These are phyloP conservation scores for Monosporascus sp. DNA, from an alignment of 2,329 filamentous ascomycete genomes.

Conservation along the genomic window DNA sequence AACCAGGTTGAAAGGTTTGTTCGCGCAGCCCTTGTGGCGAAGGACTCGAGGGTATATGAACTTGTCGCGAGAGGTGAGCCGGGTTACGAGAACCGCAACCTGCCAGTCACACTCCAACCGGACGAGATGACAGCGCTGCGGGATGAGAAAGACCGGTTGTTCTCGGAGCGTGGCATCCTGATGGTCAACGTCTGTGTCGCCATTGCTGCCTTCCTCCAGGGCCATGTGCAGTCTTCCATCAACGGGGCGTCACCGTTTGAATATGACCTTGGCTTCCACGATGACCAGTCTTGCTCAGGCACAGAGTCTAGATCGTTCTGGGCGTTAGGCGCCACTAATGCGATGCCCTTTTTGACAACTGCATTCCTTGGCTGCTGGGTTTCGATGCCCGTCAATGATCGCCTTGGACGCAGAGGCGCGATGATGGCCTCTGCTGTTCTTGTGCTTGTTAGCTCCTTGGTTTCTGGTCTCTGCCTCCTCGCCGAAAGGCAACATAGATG, in stretches of 20 bases:
- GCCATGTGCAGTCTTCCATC: constrained; percentile 34
- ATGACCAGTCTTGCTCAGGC: neutral
- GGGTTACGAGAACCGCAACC: constrained; percentile 10
- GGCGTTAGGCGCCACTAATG: constrained; percentile 29
- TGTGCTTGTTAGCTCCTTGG: constrained; percentile 30
- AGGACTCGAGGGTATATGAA: constrained; percentile 31
- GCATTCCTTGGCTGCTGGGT: constrained; percentile 29
- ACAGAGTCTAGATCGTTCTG: constrained; percentile 5
- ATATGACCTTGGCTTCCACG: constrained; percentile 5
- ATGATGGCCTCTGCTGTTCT: constrained; percentile 29
- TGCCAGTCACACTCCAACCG: constrained; percentile 22
- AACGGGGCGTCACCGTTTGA: constrained; percentile 25
- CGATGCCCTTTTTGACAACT: constrained; percentile 29
- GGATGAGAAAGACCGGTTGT: constrained; percentile 28
- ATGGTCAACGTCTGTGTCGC: constrained; percentile 33
- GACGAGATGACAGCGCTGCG: constrained; percentile 30
- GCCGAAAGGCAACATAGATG: constrained; percentile 12
- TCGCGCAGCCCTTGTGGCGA: constrained; percentile 30
- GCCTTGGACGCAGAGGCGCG: constrained; percentile 30
- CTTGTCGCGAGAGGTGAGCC: constrained; percentile 21
- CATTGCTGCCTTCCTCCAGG: constrained; percentile 33
- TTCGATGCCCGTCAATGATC: constrained; percentile 32
- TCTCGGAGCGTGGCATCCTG: constrained; percentile 31
- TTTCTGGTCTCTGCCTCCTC: constrained; percentile 14
- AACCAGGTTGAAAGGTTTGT: neutral